These are phyloP conservation scores for Arthroderma sp. DNA, from an alignment of 2,329 filamentous ascomycete species.

Conservation along the genomic window DNA sequence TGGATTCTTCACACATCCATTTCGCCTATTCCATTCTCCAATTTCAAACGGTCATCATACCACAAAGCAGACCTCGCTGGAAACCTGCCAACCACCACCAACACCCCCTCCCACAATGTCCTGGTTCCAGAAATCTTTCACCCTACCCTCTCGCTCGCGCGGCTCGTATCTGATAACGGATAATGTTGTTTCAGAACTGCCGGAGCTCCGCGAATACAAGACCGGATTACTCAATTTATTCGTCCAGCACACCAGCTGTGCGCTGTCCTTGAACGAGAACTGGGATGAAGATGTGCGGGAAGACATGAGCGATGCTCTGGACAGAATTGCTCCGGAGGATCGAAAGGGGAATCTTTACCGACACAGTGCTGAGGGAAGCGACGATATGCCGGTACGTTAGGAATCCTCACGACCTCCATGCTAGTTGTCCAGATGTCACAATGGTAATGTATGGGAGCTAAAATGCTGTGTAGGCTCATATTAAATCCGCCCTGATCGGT, in stretches of 20 bases:
- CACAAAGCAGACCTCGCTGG: no score
- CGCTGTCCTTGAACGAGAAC: conserved; percentile 87
- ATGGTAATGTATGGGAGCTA: no score
- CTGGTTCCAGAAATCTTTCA: conserved; percentile 77
- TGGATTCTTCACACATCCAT: background rate
- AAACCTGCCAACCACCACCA: background rate
- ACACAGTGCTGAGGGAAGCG: conserved; percentile 71
- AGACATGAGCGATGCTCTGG: conserved; percentile 89
- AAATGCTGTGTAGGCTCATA: conserved; percentile 53
- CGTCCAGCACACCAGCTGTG: conserved; percentile 89
- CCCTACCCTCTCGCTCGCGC: conserved; percentile 60
- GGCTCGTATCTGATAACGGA: conserved; percentile 87
- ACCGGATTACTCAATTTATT: conserved; percentile 80
- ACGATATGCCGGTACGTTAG: conserved; percentile 72
- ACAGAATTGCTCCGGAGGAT: conserved; percentile 78
- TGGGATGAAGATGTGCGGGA: conserved; percentile 70
- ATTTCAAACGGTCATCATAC: no score
- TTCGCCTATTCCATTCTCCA: no score
- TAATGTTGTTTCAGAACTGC: conserved; percentile 54
- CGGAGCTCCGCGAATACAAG: conserved; percentile 72
- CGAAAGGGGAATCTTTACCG: conserved; percentile 63
- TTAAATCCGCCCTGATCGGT: conserved; percentile 81
- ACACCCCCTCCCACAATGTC: conserved; percentile 12
- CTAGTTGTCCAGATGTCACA: background rate
- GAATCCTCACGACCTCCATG: no score